These are phyloP conservation scores for Jaltomata sinuosa DNA, from an alignment of 257 asterid species.

Conservation along the genomic window DNA sequence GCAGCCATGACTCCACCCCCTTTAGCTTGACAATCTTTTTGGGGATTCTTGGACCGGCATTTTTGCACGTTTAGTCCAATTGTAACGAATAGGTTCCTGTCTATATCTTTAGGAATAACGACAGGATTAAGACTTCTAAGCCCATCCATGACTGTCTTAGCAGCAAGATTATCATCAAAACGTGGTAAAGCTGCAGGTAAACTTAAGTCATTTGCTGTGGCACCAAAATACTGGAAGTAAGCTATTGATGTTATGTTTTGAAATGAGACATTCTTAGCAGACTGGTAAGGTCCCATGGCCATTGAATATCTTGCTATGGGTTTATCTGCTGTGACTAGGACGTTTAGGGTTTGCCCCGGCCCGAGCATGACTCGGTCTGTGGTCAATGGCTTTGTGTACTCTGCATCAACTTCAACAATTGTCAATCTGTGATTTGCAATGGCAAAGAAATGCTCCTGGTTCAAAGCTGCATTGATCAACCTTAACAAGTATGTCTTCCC, in stretches of 20 bases:
- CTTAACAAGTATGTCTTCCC: slow-evolving; percentile 57
- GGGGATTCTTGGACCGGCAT: slow-evolving; percentile 31
- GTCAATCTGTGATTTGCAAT: slow-evolving; percentile 49
- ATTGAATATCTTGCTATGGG: slow-evolving; percentile 41
- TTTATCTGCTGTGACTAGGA: slow-evolving; percentile 53
- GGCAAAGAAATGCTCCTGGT: slow-evolving; percentile 49
- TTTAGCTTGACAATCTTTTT: slow-evolving; percentile 35
- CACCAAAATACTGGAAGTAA: slow-evolving; percentile 52
- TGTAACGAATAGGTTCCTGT: slow-evolving; percentile 42
- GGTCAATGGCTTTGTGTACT: slow-evolving; percentile 48
- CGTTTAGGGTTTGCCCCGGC: slow-evolving; percentile 59
- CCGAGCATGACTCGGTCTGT: slow-evolving; percentile 47
- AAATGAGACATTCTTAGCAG: slow-evolving; percentile 45
- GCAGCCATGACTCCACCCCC: slow-evolving; percentile 58
- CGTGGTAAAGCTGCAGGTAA: slow-evolving; percentile 41
- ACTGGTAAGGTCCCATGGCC: slow-evolving; percentile 61
- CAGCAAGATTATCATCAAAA: slow-evolving; percentile 44
- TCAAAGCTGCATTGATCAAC: slow-evolving; percentile 50
- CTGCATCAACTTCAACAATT: slow-evolving; percentile 58
- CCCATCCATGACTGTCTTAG: slow-evolving; percentile 51
- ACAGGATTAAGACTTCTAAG: slow-evolving; percentile 34
- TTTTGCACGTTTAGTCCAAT: slow-evolving; percentile 46
- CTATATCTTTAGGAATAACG: slow-evolving; percentile 35
- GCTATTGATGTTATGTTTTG: slow-evolving; percentile 46
- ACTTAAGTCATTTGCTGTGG: slow-evolving; percentile 27